Percentiles rank a stretch among this genome's conserved stretches.
Conservation (phyloP, 2,329 filamentous ascomycete genomes). For the Penicillium nordicum region DNA sequence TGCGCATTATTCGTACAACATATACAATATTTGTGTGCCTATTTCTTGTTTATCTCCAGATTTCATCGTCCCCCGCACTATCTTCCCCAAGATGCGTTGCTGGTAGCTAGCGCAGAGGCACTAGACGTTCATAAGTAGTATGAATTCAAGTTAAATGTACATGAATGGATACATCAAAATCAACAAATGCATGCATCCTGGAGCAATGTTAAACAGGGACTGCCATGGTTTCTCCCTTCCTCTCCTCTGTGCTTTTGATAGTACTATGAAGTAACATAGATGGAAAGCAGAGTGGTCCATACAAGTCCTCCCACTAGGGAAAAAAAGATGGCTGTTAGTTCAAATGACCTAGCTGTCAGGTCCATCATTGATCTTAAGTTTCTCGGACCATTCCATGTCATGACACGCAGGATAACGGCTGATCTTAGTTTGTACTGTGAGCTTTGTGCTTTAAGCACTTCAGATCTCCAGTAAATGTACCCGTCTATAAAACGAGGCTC, state of each 20-base stretch:
- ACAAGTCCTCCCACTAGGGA: neutral
- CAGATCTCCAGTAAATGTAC: no score
- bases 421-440: neutral
- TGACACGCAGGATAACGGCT: slow-evolving; percentile 1
- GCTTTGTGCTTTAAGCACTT: neutral
- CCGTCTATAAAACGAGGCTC: no score
- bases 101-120: neutral
- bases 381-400: neutral
- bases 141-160: neutral
- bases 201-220: slow-evolving; percentile 23
- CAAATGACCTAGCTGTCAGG: neutral
- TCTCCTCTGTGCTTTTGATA: neutral
- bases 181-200: neutral
- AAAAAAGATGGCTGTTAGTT: neutral
- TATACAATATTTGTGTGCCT: neutral
- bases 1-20: no score
- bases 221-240: neutral
- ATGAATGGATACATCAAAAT: neutral
- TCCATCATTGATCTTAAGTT: neutral
- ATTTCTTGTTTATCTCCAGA: neutral
- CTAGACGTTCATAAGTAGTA: neutral
- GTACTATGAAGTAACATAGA: neutral
- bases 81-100: neutral
- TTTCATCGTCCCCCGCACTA: neutral
- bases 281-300: neutral